Evolutionary conservation across 768 basidiomycete species (phyloP).

Genomic region (Lentinus tigrinus): DNA sequence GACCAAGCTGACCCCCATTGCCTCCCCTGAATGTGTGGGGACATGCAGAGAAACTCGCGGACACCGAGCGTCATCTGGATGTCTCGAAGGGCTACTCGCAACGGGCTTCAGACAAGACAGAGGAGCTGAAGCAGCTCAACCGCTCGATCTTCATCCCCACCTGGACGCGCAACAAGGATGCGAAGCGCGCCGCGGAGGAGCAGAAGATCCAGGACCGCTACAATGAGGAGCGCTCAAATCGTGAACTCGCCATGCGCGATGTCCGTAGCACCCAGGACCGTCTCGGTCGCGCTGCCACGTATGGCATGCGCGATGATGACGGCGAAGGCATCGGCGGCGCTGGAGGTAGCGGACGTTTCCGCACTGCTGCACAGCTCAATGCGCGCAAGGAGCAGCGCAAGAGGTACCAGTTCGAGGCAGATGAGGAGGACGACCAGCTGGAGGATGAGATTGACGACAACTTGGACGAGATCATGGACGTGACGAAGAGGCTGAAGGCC

Average conservation of each 20-base stretch:
- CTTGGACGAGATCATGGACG: conserved; percentile 79
- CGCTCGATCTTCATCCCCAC: conserved; percentile 92
- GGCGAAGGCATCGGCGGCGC: conserved; percentile 40
- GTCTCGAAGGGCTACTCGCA: conserved; percentile 83
- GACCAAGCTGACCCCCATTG: not conserved
- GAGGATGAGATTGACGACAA: conserved; percentile 95
- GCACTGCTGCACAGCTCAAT: conserved; percentile 50
- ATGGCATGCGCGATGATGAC: conserved; percentile 47
- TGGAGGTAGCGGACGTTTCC: conserved; percentile 40
- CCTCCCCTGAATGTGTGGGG: not conserved
- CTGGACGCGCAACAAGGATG: conserved; percentile 90
- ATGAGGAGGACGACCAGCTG: conserved; percentile 87
- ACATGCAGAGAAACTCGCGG: conserved; percentile 75
- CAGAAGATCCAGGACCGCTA: conserved; percentile 82
- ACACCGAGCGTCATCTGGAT: conserved; percentile 94
- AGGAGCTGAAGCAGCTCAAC: conserved; percentile 92
- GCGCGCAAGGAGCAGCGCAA: conserved; percentile 68
- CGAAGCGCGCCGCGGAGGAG: conserved; percentile 85
- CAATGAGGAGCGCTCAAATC: conserved; percentile 79
- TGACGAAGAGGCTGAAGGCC: conserved; percentile 75
- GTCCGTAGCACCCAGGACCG: conserved; percentile 86
- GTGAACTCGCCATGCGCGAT: conserved; percentile 84
- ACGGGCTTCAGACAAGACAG: conserved; percentile 90
- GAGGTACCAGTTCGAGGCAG: conserved; percentile 89
- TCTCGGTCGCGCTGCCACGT: conserved; percentile 70